Evolutionary conservation across 2,329 filamentous ascomycete species (phyloP), one percentile per base, ranked within the genome.

Genomic region (Ascochyta rabiei): DNA sequence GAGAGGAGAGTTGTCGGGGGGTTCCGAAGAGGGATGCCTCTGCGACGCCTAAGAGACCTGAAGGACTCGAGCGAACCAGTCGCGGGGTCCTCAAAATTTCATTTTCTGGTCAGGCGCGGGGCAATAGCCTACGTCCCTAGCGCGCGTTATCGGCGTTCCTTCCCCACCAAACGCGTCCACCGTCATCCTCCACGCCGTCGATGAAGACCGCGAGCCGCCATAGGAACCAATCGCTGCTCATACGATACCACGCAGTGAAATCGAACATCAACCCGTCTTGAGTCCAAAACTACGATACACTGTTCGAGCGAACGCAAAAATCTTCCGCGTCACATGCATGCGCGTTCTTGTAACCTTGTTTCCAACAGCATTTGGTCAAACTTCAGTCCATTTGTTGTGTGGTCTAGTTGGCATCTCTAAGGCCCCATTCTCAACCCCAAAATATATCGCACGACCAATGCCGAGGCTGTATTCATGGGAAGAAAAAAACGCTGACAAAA

Each of bases 21-120:
- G 45, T 56, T 64, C 59, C 62, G 56, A 55, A 50, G 52, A 54
- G 45, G 46, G 39, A 38, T 55, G 46, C 46, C 52, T 55, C 41
- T 55, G 46, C 52, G 52, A 55, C 46, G 52, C 52, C 46, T 28
- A 49, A 40, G 61, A 59, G 63, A 63, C 60, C 18, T 42, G 24
- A 38, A 55, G 42, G 41, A 50, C 30, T 46, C 35, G 33, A 43
- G 18, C 38, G 35, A 39, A 54, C 52, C 41, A 12, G 28, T 41
- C 46, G 52, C 52, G 52, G 46, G 52, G 52, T 43, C 41, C 39
- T 38, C 24, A 28, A 55, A 49, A 50, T 30, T 37, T 38, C 46
- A 44, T 41, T 28, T 21, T 26, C 18, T 38, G 13, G 39, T 28
- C 37, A 16, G 37, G 19, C 47, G 46, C 46, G 46, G 46, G 52